phyloP scores from a whole-genome alignment of 805 yeast species.

The Suhomyces emberorum region DNA sequence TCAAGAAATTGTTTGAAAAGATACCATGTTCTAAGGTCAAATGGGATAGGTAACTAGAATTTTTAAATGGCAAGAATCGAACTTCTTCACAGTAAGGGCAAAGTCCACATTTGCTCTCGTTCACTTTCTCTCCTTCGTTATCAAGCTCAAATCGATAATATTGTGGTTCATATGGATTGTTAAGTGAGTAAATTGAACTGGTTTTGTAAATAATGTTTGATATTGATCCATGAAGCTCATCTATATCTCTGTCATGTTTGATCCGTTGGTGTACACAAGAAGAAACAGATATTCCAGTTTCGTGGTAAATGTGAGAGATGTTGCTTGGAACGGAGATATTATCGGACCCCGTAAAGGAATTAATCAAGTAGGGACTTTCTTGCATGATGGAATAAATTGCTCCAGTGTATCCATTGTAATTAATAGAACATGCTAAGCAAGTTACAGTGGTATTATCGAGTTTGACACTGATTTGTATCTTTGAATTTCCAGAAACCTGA shows the following conservation, averaged over 20 bases:
- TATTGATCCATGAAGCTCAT: constrained; percentile 14
- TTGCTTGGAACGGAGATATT: not conserved
- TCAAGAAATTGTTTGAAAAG: constrained; percentile 26
- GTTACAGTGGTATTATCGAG: constrained; percentile 4
- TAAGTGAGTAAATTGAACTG: constrained; percentile 16
- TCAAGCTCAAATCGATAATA: constrained; percentile 27
- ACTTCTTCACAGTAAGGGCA: constrained; percentile 31
- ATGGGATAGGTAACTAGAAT: constrained; percentile 32
- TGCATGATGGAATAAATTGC: constrained; percentile 1
- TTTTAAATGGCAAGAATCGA: constrained; percentile 30
- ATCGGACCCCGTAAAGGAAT: not conserved
- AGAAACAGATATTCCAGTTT: not conserved
- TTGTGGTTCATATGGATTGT: constrained; percentile 32
- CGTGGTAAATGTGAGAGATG: not conserved
- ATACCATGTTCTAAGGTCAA: constrained; percentile 34
- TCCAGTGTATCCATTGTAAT: constrained; percentile 8
- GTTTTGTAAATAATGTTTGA: constrained; percentile 22
- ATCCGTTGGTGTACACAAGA: constrained; percentile 14
- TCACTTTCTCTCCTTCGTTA: constrained; percentile 15
- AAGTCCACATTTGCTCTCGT: constrained; percentile 29
- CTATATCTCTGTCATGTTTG: constrained; percentile 17
- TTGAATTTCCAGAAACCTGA: too few species aligned
- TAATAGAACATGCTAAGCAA: constrained; percentile 7
- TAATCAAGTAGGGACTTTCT: constrained; percentile 5
- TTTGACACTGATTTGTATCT: not conserved